Evolutionary conservation across 1,284 basidiomycete species (phyloP), one percentile per base, ranked within the genome.

Genomic region (Neonothopanus nambi): DNA sequence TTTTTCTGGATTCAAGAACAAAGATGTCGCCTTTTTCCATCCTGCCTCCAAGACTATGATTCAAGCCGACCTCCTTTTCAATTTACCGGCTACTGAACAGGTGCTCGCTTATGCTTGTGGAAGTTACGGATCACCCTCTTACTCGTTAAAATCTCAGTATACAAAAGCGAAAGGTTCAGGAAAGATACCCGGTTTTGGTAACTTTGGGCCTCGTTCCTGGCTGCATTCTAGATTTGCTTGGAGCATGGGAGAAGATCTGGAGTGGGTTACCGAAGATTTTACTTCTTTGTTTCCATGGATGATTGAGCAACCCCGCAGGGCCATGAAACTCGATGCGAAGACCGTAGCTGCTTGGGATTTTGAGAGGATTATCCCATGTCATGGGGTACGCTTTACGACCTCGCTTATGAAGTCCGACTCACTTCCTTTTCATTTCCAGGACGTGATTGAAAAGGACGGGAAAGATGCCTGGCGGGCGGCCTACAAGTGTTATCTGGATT

Each of bases 1-100:
- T 67, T 94, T 96, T 63, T 79, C 89, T 12, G 89, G 91, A 0
- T 87, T 89, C 69, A 75, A 76, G 61, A 95, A 94, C 67, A 85
- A 92, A 65, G 95, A 98, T 59, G 84, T 97, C 15, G 92, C 92
- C 0, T 97, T 95, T 69, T 81, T 91, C 58, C 96, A 98, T 66
- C 72, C 77, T 13, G 78, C 84, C 0, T 89, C 85, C n/a, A 91
- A 86, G 66, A 86, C 89, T 0, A 73, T 98, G 54, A 81, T 98
- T 54, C 77, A 91, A 67, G 95, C 91, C 0, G 96, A 99, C 68
- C 74, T 98, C 41, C 68, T 98, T 5, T 87, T 96, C 77, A 98
- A 98, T 71, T 74, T 97, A 8, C 94, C 95, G 0, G 78, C 84
- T 4, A 86, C 70, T 0, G 95, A 98, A 70, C 95, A 97, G 73